Conservation (phyloP, 2,329 filamentous ascomycete species). For the Botrytis medusae region DNA sequence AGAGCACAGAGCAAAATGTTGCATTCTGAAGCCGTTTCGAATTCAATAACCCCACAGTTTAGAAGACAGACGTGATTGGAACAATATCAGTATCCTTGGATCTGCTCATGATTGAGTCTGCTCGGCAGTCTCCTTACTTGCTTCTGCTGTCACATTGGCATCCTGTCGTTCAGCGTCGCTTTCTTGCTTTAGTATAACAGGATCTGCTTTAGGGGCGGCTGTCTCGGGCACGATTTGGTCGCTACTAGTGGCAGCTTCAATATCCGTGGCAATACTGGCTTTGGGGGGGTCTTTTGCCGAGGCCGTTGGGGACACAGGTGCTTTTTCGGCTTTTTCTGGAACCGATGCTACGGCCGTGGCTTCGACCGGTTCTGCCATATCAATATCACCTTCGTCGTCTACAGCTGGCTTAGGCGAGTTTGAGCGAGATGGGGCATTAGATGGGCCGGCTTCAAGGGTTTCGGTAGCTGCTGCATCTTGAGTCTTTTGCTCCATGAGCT, state of each 20-base stretch:
- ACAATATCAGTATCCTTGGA: neutral
- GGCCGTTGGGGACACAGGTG: constrained; percentile 14
- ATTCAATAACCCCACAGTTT: constrained; percentile 16
- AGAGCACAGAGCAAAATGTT: neutral
- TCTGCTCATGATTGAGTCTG: constrained; percentile 18
- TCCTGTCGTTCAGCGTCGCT: constrained; percentile 34
- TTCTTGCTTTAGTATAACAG: constrained; percentile 39
- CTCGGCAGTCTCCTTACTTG: constrained; percentile 22
- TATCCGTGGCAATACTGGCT: constrained; percentile 3
- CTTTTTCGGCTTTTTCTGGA: constrained; percentile 17
- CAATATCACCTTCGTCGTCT: constrained; percentile 39
- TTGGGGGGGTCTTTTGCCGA: constrained; percentile 18
- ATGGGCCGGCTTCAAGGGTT: constrained; percentile 32
- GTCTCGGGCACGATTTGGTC: constrained; percentile 34
- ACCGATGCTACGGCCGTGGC: constrained; percentile 18
- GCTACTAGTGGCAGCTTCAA: constrained; percentile 17
- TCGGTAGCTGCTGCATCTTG: constrained; percentile 26
- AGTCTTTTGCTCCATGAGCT: constrained; percentile 38
- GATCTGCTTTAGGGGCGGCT: constrained; percentile 37
- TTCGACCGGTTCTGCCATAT: constrained; percentile 36
- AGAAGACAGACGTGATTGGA: neutral
- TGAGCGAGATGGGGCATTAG: constrained; percentile 37
- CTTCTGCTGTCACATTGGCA: constrained; percentile 36
- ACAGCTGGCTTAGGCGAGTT: constrained; percentile 33
- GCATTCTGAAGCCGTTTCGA: neutral